Evolutionary conservation across 2,329 filamentous ascomycete genomes (phyloP), one percentile per base, ranked within the genome.

Genomic region (Botryosphaeria dothidea): DNA sequence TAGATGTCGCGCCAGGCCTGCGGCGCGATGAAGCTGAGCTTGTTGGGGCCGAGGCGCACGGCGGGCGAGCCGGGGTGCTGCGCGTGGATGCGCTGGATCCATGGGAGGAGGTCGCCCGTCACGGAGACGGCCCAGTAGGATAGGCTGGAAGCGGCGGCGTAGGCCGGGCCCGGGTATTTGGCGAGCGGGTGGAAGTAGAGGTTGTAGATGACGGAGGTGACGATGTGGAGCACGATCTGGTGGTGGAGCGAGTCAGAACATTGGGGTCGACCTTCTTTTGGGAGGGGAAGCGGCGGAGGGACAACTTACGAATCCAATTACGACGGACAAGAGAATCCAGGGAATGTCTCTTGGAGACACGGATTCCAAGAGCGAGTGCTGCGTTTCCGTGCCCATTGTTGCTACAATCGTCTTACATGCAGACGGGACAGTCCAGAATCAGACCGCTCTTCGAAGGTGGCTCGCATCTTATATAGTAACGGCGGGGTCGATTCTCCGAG

Each of bases 131-230:
- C 51, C 13, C 68, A 68, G 54, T 77, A 77, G 1, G 75, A 74
- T 4, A 79, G 63, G 6, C 70, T 66, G 3, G 72, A 71, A 1
- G 72, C 70, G 17, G 74, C 69, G 23, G 73, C 71, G 5, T 75
- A 65, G 21, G 73, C 72, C 2, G 81, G 80, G 0, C 81, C 82
- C 1, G 81, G 81, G 27, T 78, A 38, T 60, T 21, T 6, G 23
- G 8, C 17, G 0, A 83, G 71, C 4, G 81, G 80, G 34, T 81
- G 78, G 64, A 83, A 78, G 67, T 74, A 81, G n/a, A 78, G 66
- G 62, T 75, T 77, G 69, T 81, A 79, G 29, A 79, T n/a, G n/a
- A 45, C 2, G 5, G 43, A 45, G 43, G 43, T 45, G 1, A 45
- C 43, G 17, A 21, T 45, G 43, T 21, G n/a, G 17, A 45, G n/a